Evolutionary conservation across 768 basidiomycete genomes (phyloP).

Genomic region (Suillus americanus): DNA sequence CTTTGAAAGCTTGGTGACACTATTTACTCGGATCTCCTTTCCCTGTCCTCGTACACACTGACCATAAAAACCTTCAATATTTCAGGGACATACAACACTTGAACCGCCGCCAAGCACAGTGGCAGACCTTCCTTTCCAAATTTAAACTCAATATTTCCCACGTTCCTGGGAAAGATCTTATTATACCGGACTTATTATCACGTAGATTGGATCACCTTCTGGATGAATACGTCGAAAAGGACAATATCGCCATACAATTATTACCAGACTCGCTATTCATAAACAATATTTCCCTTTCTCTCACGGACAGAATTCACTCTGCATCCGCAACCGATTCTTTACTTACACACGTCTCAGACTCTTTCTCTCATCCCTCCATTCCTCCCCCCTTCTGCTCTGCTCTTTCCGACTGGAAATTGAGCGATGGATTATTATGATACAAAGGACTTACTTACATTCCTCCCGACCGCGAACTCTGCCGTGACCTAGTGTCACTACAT

Average conservation of each 20-base stretch:
- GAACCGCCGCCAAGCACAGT: slow-evolving; percentile 38
- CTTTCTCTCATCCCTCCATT: neutral
- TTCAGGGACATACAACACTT: slow-evolving; percentile 2
- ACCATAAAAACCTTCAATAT: slow-evolving; percentile 25
- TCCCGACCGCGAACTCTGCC: too few relatives aligned
- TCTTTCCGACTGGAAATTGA: neutral
- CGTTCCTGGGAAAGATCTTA: slow-evolving; percentile 10
- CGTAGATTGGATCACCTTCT: neutral
- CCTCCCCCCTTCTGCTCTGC: neutral
- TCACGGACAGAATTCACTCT: too few relatives aligned
- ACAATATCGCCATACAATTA: too few relatives aligned
- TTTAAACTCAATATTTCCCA: neutral
- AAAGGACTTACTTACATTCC: neutral
- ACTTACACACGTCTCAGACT: too few relatives aligned
- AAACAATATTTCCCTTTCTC: too few relatives aligned
- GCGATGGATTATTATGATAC: fast-evolving
- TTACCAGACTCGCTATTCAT: too few relatives aligned
- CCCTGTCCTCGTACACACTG: slow-evolving; percentile 33
- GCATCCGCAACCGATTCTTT: too few relatives aligned
- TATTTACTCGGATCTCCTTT: slow-evolving; percentile 33
- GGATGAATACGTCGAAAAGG: neutral
- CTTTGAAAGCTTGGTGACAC: slow-evolving; percentile 18
- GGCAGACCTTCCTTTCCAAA: neutral
- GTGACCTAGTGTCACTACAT: too few relatives aligned
- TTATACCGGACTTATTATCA: neutral